These are phyloP conservation scores for Aspergillus caelatus DNA, from an alignment of 2,329 filamentous ascomycete genomes.

Conservation along the genomic window DNA sequence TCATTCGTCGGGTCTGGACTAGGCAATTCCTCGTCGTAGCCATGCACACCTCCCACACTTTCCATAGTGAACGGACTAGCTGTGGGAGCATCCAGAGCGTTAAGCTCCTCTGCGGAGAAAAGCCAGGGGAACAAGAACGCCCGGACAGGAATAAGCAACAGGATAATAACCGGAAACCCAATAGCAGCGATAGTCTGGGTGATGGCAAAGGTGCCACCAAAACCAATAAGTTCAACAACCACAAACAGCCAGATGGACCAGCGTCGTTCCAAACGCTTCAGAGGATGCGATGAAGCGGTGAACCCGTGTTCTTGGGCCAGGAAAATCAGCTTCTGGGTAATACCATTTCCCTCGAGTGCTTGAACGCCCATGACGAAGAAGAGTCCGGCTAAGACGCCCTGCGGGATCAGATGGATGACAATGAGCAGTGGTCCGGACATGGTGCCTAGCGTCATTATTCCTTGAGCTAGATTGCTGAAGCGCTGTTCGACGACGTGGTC, in stretches of 20 bases:
- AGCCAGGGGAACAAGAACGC: constrained; percentile 65
- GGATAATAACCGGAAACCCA: constrained; percentile 75
- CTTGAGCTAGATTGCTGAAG: constrained; percentile 76
- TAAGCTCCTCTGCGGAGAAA: constrained; percentile 64
- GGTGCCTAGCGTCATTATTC: constrained; percentile 74
- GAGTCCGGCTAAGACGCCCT: constrained; percentile 76
- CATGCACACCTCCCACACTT: constrained; percentile 68
- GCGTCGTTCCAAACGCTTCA: constrained; percentile 64
- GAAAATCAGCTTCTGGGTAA: constrained; percentile 74
- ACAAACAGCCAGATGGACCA: constrained; percentile 73
- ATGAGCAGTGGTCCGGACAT: constrained; percentile 75
- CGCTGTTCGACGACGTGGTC: constrained; percentile 69
- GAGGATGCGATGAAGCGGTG: constrained; percentile 61
- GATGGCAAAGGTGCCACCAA: constrained; percentile 78
- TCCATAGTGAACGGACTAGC: constrained; percentile 77
- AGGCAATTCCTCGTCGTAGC: constrained; percentile 20
- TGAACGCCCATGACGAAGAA: constrained; percentile 87
- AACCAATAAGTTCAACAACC: constrained; percentile 67
- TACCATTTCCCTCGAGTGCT: constrained; percentile 74
- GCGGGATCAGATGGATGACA: constrained; percentile 76
- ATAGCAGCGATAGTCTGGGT: constrained; percentile 82
- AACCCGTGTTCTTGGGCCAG: constrained; percentile 65
- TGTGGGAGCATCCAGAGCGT: constrained; percentile 70
- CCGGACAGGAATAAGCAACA: constrained; percentile 68
- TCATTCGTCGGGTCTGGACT: not conserved